Conservation (phyloP, 2,329 filamentous ascomycete species). For the Paracoccidioides brasiliensis region DNA sequence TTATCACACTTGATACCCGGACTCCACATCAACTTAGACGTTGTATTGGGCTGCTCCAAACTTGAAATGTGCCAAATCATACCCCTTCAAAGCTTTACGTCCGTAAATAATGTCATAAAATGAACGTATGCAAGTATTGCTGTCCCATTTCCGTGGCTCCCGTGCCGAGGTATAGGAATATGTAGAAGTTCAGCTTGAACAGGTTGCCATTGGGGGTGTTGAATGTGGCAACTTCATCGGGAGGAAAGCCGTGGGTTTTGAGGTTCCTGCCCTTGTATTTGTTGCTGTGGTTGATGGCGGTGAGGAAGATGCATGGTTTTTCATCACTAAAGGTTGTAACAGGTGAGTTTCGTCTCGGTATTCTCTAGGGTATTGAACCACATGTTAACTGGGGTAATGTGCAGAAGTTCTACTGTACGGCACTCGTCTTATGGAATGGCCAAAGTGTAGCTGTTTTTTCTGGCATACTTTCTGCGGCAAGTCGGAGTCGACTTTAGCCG, state of each 20-base stretch:
- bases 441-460: no score
- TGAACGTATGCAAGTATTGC: background rate
- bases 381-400: no score
- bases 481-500: background rate
- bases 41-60: background rate
- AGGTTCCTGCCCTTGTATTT: background rate
- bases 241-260: background rate
- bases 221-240: background rate
- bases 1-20: background rate
- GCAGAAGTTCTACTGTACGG: no score
- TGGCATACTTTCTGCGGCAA: background rate
- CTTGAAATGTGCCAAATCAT: background rate
- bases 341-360: background rate
- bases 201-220: background rate
- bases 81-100: background rate
- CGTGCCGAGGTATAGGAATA: background rate
- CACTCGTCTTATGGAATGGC: no score
- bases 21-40: background rate
- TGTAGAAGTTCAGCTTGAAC: background rate
- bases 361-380: background rate
- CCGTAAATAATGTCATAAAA: background rate
- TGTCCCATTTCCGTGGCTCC: background rate
- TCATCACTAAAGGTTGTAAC: background rate
- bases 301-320: background rate
- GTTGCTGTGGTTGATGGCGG: background rate